Evolutionary conservation across 108 stramenopile genomes (phyloP).

Genomic region (Skeletonema tropicum): DNA sequence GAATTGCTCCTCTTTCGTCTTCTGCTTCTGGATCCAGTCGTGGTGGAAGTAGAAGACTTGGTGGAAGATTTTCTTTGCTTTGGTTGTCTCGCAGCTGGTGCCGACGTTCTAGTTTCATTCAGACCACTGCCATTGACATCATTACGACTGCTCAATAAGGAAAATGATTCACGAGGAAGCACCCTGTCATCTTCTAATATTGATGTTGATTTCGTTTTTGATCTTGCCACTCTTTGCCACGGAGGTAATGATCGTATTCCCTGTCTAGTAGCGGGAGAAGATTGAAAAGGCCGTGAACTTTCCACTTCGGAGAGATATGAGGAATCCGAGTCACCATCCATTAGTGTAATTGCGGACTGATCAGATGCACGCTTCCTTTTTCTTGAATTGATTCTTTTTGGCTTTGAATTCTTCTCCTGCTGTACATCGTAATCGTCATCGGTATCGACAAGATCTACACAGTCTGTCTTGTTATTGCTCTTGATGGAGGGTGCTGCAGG

Average conservation of each 20-base stretch:
- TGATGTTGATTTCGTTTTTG: background rate
- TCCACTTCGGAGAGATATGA: slow-evolving; percentile 23
- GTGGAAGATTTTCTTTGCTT: slow-evolving; percentile 1
- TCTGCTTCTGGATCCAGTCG: background rate
- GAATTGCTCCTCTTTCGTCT: slow-evolving; percentile 7
- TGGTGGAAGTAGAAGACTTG: background rate
- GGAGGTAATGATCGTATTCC: slow-evolving; percentile 6
- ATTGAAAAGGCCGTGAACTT: slow-evolving; percentile 1
- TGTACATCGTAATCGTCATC: slow-evolving; percentile 6
- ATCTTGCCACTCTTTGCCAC: slow-evolving; percentile 9
- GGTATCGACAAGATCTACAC: slow-evolving; percentile 30
- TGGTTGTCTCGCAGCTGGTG: background rate
- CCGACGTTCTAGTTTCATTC: background rate
- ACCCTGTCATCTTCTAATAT: background rate
- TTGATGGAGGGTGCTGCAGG: background rate
- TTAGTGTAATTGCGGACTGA: background rate
- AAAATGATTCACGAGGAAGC: slow-evolving; percentile 1
- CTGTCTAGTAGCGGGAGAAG: slow-evolving; percentile 1
- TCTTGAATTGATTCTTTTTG: background rate
- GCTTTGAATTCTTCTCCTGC: background rate
- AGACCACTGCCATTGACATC: slow-evolving; percentile 10
- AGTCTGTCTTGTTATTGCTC: background rate
- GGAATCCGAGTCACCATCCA: slow-evolving; percentile 11
- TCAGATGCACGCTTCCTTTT: background rate
- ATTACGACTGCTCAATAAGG: slow-evolving; percentile 14